A percentile compares a stretch with the other conserved stretches of the same genome.
Conservation (phyloP, 768 basidiomycete genomes). For the Suillus subluteus region DNA sequence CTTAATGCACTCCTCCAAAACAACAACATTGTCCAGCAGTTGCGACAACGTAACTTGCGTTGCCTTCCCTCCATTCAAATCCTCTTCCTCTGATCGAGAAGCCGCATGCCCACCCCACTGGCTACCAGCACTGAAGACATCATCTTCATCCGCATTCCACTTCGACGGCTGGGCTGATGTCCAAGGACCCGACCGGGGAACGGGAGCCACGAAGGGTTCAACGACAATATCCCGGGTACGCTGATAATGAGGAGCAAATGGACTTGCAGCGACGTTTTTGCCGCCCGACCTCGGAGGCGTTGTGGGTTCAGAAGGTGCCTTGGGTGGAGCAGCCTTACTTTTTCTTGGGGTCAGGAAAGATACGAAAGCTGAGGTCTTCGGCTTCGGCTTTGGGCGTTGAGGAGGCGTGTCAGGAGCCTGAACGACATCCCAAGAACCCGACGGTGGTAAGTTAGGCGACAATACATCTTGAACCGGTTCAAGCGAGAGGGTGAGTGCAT, state of each 20-base stretch:
- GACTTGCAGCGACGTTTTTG: conserved; percentile 62
- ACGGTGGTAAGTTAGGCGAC: conserved; percentile 36
- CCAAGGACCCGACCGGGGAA: conserved; percentile 67
- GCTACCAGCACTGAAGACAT: conserved; percentile 60
- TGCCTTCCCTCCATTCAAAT: conserved; percentile 36
- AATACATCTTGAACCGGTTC: conserved; percentile 51
- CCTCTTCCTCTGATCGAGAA: conserved; percentile 25
- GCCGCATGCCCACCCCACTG: conserved; percentile 44
- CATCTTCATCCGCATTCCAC: conserved; percentile 69
- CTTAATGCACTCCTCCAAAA: conserved; percentile 94
- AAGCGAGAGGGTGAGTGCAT: conserved; percentile 77
- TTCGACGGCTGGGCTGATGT: conserved; percentile 51
- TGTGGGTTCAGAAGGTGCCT: conserved; percentile 41
- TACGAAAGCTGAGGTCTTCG: conserved; percentile 63
- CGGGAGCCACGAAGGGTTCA: conserved; percentile 67
- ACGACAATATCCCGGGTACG: conserved; percentile 72
- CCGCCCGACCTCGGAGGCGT: conserved; percentile 47
- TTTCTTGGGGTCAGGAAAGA: conserved; percentile 83
- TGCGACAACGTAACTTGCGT: conserved; percentile 74
- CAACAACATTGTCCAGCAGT: conserved; percentile 91
- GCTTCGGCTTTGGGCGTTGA: conserved; percentile 49
- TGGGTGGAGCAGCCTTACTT: conserved; percentile 47
- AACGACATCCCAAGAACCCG: conserved; percentile 30
- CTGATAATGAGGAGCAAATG: conserved; percentile 85
- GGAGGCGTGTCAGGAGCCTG: conserved; percentile 36